Percentiles rank a stretch among this genome's conserved stretches.
Evolutionary conservation across 1,284 basidiomycete genomes (phyloP).

Genomic region (Heterobasidion annosum): DNA sequence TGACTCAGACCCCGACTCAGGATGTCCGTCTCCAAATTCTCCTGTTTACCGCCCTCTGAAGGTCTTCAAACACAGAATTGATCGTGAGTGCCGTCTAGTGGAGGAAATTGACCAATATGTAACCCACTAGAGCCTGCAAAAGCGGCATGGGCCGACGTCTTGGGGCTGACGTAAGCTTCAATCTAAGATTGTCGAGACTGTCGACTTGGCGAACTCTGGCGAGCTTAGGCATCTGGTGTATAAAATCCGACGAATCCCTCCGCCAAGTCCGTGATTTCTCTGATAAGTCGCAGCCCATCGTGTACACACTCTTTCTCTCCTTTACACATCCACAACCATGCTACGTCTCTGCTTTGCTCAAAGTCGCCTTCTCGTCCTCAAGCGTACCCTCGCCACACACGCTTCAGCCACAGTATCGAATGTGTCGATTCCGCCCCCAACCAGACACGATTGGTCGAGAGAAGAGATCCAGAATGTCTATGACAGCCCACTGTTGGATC

Average conservation of each 20-base stretch:
- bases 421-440: constrained; percentile 17
- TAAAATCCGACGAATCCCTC: not conserved
- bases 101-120: too few species aligned
- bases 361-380: constrained; percentile 14
- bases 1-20: not conserved
- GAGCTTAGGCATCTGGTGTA: not conserved
- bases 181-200: not conserved
- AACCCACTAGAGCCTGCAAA: too few species aligned
- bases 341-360: constrained; percentile 14
- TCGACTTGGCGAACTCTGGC: not conserved
- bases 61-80: constrained; percentile 20
- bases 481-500: constrained; percentile 75
- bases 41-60: not conserved
- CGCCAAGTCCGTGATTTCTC: not conserved
- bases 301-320: not conserved
- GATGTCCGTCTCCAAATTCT: not conserved
- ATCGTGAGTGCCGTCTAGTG: constrained; percentile 6
- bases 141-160: too few species aligned
- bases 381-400: constrained; percentile 56
- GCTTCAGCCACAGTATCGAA: constrained; percentile 24
- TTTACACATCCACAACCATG: constrained; percentile 13
- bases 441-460: constrained; percentile 55
- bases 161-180: not conserved
- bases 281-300: not conserved
- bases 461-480: constrained; percentile 73